phyloP scores from a whole-genome alignment of 495 filamentous ascomycete genomes.

The Neurospora tetraspora region DNA sequence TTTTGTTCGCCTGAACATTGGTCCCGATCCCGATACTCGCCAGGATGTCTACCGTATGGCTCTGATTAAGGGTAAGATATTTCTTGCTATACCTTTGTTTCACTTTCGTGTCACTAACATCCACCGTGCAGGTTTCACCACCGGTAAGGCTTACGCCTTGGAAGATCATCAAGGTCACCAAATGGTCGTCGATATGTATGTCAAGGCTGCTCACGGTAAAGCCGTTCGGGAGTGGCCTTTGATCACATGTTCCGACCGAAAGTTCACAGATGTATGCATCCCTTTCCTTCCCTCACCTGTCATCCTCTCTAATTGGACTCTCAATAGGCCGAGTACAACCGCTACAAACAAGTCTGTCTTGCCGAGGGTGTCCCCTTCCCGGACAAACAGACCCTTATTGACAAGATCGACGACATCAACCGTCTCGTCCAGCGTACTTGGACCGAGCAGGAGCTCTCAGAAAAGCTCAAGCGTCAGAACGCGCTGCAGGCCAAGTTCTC shows the following conservation, averaged over 20 bases:
- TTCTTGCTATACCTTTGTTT: background rate
- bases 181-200: slow-evolving; percentile 69
- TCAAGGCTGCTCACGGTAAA: slow-evolving; percentile 64
- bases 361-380: slow-evolving; percentile 64
- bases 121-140: slow-evolving; percentile 50
- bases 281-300: background rate
- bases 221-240: slow-evolving; percentile 71
- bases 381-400: slow-evolving; percentile 49
- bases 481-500: slow-evolving; percentile 48
- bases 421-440: slow-evolving; percentile 64
- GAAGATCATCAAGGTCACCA: slow-evolving; percentile 56
- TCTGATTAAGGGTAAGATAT: slow-evolving; percentile 63
- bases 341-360: slow-evolving; percentile 66
- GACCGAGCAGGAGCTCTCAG: slow-evolving; percentile 67
- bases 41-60: slow-evolving; percentile 74
- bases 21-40: slow-evolving; percentile 55
- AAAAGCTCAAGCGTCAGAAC: slow-evolving; percentile 62
- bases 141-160: slow-evolving; percentile 72
- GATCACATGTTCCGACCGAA: slow-evolving; percentile 66
- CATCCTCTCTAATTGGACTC: slow-evolving; percentile 13
- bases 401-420: slow-evolving; percentile 77
- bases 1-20: slow-evolving; percentile 72
- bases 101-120: background rate
- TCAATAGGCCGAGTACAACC: slow-evolving; percentile 62
- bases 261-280: slow-evolving; percentile 58